Evolutionary conservation across 2,329 filamentous ascomycete species (phyloP).

Genomic region (Parastagonospora nodorum): DNA sequence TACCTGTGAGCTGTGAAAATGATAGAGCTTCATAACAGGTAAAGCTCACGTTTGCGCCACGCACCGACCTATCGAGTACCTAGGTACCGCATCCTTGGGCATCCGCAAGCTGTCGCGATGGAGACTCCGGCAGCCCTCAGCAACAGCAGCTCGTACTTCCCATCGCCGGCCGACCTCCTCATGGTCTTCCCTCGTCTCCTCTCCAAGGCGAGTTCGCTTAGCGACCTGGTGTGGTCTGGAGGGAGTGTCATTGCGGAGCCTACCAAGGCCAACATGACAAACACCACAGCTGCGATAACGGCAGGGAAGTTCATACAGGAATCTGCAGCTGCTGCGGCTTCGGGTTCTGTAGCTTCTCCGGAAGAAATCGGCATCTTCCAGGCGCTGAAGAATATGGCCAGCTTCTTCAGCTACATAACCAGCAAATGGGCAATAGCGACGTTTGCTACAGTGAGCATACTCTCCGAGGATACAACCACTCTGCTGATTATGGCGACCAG

Average conservation of each 20-base stretch:
- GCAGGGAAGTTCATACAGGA: constrained; percentile 49
- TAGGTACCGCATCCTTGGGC: constrained; percentile 6
- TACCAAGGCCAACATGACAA: constrained; percentile 54
- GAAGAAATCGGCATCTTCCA: constrained; percentile 54
- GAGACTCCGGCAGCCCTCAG: constrained; percentile 27
- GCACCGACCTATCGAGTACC: no score
- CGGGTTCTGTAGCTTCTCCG: constrained; percentile 30
- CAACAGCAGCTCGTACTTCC: constrained; percentile 50
- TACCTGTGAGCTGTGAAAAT: not conserved
- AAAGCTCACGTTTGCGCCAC: not conserved
- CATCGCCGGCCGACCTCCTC: constrained; percentile 71
- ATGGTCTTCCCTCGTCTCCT: constrained; percentile 73
- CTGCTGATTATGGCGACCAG: constrained; percentile 43
- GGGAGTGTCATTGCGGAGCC: constrained; percentile 65
- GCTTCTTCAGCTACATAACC: constrained; percentile 77
- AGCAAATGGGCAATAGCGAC: constrained; percentile 83
- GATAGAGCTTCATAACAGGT: not conserved
- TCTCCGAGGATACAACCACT: not conserved
- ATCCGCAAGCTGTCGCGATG: constrained; percentile 24
- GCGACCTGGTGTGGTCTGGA: constrained; percentile 61
- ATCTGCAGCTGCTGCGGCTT: constrained; percentile 50
- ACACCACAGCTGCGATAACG: constrained; percentile 47
- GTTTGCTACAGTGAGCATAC: constrained; percentile 68
- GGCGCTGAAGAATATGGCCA: constrained; percentile 72
- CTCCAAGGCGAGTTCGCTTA: constrained; percentile 68